These are phyloP conservation scores for Bipolaris victoriae DNA, from an alignment of 2,329 filamentous ascomycete species.

Conservation along the genomic window DNA sequence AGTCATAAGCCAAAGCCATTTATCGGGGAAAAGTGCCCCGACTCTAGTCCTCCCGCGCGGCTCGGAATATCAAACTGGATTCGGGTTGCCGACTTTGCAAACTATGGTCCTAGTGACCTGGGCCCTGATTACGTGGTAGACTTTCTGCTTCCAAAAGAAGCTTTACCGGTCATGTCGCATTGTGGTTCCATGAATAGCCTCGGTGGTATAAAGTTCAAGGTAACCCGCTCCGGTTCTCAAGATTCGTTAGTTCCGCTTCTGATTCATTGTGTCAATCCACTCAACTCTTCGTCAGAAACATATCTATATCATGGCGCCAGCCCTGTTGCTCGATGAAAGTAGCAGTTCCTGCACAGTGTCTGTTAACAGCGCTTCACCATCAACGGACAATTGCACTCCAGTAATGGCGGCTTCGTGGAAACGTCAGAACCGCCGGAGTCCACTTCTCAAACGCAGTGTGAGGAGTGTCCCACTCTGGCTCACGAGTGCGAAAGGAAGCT, in stretches of 20 bases:
- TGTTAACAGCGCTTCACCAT: constrained; percentile 1
- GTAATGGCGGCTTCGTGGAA: background rate
- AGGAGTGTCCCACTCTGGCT: constrained; percentile 55
- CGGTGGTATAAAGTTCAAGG: constrained; percentile 18
- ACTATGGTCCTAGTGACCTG: constrained; percentile 13
- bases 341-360: background rate
- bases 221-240: background rate
- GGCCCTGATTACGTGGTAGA: constrained; percentile 18
- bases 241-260: background rate
- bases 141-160: constrained; percentile 11
- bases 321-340: constrained; percentile 8
- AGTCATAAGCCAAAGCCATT: background rate
- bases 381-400: background rate
- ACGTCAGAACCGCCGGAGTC: constrained; percentile 1
- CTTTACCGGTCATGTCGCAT: constrained; percentile 16
- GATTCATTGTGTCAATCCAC: background rate
- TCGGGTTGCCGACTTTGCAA: constrained; percentile 13
- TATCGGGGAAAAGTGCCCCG: background rate
- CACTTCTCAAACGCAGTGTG: constrained; percentile 60
- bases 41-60: constrained; percentile 3
- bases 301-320: constrained; percentile 13
- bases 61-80: constrained; percentile 2
- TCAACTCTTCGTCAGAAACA: background rate
- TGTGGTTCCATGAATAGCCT: constrained; percentile 13
- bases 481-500: constrained; percentile 57